Evolutionary conservation across 192 early-diverging fungal species (phyloP).

Genomic region (Anaeromyces robustus): DNA sequence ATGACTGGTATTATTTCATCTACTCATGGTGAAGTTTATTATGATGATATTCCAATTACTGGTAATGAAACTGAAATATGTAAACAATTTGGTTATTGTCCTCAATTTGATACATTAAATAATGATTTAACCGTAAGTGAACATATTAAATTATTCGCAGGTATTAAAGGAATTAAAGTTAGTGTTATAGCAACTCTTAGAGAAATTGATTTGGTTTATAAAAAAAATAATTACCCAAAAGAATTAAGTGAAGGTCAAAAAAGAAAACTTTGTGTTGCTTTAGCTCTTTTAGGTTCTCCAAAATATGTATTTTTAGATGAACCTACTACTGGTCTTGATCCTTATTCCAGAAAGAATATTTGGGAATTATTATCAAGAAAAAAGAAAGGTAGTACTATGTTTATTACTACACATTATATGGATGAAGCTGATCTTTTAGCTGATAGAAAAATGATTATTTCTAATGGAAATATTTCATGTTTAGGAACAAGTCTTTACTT

Average conservation of each 20-base stretch:
- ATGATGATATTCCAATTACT: too few relatives aligned
- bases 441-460: background rate
- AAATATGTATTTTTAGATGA: conserved; percentile 35
- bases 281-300: conserved; percentile 37
- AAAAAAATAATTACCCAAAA: background rate
- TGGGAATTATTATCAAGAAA: conserved; percentile 35
- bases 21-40: too few relatives aligned
- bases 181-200: background rate
- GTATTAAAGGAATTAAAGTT: conserved; percentile 26
- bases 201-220: background rate
- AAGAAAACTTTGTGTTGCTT: conserved; percentile 24
- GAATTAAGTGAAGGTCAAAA: conserved; percentile 40
- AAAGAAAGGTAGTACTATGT: conserved; percentile 25
- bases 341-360: conserved; percentile 19
- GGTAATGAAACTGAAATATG: too few relatives aligned
- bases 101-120: too few relatives aligned
- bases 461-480: background rate
- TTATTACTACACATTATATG: conserved; percentile 46
- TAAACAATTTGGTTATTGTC: too few relatives aligned
- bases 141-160: conserved; percentile 22
- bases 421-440: conserved; percentile 37
- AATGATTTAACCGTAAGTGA: too few relatives aligned
- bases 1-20: too few relatives aligned
- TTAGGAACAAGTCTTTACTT: conserved; percentile 26
- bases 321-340: conserved; percentile 45